Evolutionary conservation across 257 asterid species (phyloP), one percentile per base, ranked within the genome.

Genomic region (Solanum arcanum): DNA sequence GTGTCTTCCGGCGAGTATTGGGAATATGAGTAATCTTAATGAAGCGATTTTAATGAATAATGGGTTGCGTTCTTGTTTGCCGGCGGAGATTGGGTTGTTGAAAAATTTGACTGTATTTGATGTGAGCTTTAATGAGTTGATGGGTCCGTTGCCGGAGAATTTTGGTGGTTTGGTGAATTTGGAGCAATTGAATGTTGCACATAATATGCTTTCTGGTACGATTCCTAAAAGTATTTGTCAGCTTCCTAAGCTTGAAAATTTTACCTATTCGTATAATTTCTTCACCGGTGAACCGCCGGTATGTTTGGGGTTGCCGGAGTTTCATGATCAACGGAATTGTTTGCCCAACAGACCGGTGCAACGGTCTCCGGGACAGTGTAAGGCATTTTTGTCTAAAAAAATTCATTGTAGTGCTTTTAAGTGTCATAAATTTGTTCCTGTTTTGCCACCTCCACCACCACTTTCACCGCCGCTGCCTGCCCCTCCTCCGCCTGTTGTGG

Each of bases 171-270:
- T 95, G 95, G 88, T 85, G 84, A 96, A 96, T 68, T 90, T 96
- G 94, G 98, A 96, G 91, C 97, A 94, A 90, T 69, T 96, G 80
- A 94, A 96, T 88, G 98, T 96, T 82, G 98, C 96, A 20, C 92
- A 94, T 87, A 96, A 96, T 76, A 56, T 89, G 90, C 89, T 94
- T 1, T 85, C 95, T 3, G 98, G 98, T 23, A 44, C 74, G 8
- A 96, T 96, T 89, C 99, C 99, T 0, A 83, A 82, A 86, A 93
- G 95, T 68, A 92, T 95, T 10, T 96, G 99, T 86, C 16, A 52
- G 69, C 91, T 95, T 75, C 99, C 98, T 0, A 90, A 89, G 86
- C 91, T 95, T 42, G 91, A 92, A 92, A 96, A 95, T 90, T 96
- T 96, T 66, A 95, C 98, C 0, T 93, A 70, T 74, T 89, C 95